Evolutionary conservation across 768 basidiomycete genomes (phyloP).

Genomic region (Infundibulicybe gibba): DNA sequence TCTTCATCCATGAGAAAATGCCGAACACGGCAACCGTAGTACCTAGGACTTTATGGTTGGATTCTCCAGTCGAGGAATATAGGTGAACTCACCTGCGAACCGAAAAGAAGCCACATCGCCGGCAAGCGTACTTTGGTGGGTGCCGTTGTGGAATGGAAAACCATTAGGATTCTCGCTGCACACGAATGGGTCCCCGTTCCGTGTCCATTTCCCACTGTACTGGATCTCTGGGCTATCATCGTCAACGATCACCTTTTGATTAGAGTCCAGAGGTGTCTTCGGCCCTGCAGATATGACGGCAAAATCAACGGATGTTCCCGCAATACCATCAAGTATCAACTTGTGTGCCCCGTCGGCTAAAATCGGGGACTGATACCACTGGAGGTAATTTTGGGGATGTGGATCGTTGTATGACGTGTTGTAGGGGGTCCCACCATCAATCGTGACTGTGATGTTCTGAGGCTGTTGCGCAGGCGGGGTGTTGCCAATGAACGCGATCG

Average conservation of each 20-base stretch:
- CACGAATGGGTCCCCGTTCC: slow-evolving; percentile 7
- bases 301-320: slow-evolving; percentile 17
- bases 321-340: slow-evolving; percentile 13
- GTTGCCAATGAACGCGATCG: slow-evolving; percentile 10
- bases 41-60: slow-evolving; percentile 1
- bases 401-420: slow-evolving; percentile 8
- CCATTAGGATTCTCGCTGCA: slow-evolving; percentile 4
- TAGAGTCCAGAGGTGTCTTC: slow-evolving; percentile 13
- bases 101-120: neutral
- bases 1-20: slow-evolving; percentile 9
- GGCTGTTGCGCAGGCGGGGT: slow-evolving; percentile 3
- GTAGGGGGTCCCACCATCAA: slow-evolving; percentile 12
- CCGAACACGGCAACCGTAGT: slow-evolving; percentile 12
- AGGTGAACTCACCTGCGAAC: slow-evolving; percentile 1
- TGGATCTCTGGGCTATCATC: slow-evolving; percentile 14
- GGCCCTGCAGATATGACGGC: slow-evolving; percentile 14
- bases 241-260: slow-evolving; percentile 16
- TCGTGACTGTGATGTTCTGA: slow-evolving; percentile 12
- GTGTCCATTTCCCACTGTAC: slow-evolving; percentile 14
- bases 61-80: too few relatives aligned
- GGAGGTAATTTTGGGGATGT: slow-evolving; percentile 11
- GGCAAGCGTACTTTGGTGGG: neutral
- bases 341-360: slow-evolving; percentile 15
- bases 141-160: neutral
- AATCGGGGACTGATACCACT: slow-evolving; percentile 19